Conservation (phyloP, 352 stramenopile genomes). For the Aphanomyces cochlioides region DNA sequence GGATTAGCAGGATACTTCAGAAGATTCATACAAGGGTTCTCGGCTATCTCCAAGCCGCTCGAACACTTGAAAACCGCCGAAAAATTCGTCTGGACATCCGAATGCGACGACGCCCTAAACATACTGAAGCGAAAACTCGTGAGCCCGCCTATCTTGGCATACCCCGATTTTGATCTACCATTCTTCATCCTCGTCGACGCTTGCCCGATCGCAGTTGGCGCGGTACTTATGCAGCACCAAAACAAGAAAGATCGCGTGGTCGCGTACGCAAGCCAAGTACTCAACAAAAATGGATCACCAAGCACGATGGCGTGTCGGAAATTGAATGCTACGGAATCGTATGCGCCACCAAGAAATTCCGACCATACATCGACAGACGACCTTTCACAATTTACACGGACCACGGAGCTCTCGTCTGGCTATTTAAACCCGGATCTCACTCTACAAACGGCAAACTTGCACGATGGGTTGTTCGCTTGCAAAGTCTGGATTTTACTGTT, state of each 20-base stretch:
- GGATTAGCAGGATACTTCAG: not conserved
- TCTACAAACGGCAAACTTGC: not conserved
- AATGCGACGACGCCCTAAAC: not conserved
- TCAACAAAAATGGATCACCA: conserved; percentile 1
- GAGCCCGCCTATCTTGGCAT: not conserved
- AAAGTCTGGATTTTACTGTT: not conserved
- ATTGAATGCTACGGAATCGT: conserved; percentile 3
- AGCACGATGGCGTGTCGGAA: not conserved
- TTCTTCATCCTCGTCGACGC: not conserved
- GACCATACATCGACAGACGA: not conserved
- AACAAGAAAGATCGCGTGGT: not conserved
- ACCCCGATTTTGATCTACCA: not conserved
- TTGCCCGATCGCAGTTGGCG: not conserved
- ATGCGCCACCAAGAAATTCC: not conserved
- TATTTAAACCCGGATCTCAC: conserved; percentile 1
- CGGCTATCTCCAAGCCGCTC: not conserved
- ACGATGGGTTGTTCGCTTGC: not conserved
- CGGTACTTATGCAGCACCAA: not conserved
- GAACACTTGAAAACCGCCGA: no score
- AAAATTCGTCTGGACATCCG: not conserved
- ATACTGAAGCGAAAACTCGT: not conserved
- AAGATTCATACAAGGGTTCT: not conserved
- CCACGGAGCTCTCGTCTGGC: not conserved
- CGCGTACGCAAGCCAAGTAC: not conserved
- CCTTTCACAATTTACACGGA: not conserved